Percentiles rank a stretch among this genome's conserved stretches.
These are phyloP conservation scores for Hibiscus tridactylites DNA, from an alignment of 345 rosid species.

Conservation along the genomic window DNA sequence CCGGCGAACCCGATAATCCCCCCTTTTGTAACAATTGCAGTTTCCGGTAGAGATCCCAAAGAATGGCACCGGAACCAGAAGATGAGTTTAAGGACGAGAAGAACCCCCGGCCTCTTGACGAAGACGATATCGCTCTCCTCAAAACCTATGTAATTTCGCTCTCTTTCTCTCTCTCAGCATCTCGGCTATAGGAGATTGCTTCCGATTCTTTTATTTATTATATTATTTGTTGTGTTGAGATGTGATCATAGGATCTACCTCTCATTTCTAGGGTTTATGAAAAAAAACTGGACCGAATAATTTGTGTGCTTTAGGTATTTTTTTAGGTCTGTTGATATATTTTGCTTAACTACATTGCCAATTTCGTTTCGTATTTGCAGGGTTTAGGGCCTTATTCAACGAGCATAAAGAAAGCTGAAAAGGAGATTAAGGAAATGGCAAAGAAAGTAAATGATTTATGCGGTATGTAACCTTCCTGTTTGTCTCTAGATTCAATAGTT, in stretches of 20 bases:
- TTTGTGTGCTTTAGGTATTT: neutral
- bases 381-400: slow-evolving; percentile 90
- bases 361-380: slow-evolving; percentile 23
- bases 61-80: slow-evolving; percentile 32
- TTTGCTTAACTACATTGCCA: neutral
- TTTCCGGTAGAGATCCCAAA: neutral
- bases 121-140: slow-evolving; percentile 68
- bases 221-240: neutral
- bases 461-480: slow-evolving; percentile 35
- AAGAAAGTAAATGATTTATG: slow-evolving; percentile 84
- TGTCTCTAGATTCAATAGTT: neutral
- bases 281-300: neutral
- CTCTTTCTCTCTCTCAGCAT: neutral
- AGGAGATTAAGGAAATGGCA: slow-evolving; percentile 84
- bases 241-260: neutral
- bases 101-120: slow-evolving; percentile 59
- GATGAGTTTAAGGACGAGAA: slow-evolving; percentile 65
- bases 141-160: slow-evolving; percentile 44
- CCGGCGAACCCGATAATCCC: neutral
- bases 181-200: neutral
- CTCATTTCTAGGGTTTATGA: neutral
- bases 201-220: neutral
- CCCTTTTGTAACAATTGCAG: neutral
- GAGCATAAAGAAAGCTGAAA: slow-evolving; percentile 79
- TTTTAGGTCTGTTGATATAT: neutral